These are phyloP conservation scores for Samsoniella hepiali DNA, from an alignment of 2,329 filamentous ascomycete species.

Conservation along the genomic window DNA sequence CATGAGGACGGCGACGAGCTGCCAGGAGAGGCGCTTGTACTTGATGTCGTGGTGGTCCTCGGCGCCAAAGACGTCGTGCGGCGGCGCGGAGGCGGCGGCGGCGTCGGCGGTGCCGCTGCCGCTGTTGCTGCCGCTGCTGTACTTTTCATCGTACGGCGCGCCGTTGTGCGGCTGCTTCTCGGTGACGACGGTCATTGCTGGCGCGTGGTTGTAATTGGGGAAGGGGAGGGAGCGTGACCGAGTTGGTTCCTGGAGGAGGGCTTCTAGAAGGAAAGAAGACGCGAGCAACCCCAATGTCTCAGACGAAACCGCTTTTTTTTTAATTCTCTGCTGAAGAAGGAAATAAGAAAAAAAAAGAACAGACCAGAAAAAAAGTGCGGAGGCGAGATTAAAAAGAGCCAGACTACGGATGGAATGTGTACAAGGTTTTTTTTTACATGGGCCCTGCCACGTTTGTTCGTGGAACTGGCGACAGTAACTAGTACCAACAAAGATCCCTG, in stretches of 20 bases:
- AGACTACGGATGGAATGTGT: background rate
- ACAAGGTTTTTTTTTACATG: background rate
- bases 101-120: background rate
- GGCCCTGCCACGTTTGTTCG: background rate
- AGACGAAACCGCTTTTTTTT: background rate
- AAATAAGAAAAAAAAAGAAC: background rate
- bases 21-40: conserved; percentile 53
- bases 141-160: background rate
- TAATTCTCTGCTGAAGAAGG: background rate
- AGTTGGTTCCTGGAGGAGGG: background rate
- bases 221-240: too few species aligned
- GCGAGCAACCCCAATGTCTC: conserved; percentile 8
- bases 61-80: conserved; percentile 29
- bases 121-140: background rate
- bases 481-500: too few species aligned
- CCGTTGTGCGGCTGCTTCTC: background rate
- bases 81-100: too few species aligned
- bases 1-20: conserved; percentile 50
- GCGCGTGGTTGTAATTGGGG: background rate
- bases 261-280: conserved; percentile 1
- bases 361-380: conserved; percentile 4
- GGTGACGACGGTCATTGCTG: background rate
- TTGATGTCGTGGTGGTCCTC: conserved; percentile 37
- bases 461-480: too few species aligned
- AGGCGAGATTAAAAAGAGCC: conserved; percentile 4